A percentile compares a stretch with the other conserved stretches of the same genome.
Evolutionary conservation across 2,329 filamentous ascomycete species (phyloP).

Genomic region (Graphilbum fragrans): DNA sequence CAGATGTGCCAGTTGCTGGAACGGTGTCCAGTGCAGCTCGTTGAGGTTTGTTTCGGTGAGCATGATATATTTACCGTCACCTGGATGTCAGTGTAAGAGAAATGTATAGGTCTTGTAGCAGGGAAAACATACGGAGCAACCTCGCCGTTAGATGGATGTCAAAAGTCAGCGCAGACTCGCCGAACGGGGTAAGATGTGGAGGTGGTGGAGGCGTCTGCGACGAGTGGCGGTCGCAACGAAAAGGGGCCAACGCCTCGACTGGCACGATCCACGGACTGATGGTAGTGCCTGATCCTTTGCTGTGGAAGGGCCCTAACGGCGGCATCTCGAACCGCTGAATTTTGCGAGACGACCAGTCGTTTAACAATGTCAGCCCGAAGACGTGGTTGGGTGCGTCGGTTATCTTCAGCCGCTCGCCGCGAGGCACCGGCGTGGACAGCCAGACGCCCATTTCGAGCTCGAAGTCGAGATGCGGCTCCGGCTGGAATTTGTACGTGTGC

Average conservation of each 20-base stretch:
- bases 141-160: background rate
- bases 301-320: background rate
- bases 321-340: slow-evolving; percentile 1
- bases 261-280: background rate
- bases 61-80: background rate
- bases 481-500: background rate
- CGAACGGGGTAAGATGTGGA: background rate
- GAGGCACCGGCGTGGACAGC: background rate
- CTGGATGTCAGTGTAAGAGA: background rate
- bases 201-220: background rate
- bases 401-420: background rate
- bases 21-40: background rate
- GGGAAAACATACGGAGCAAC: background rate
- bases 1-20: background rate
- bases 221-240: background rate
- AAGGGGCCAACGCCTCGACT: background rate
- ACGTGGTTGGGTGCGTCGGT: background rate
- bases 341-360: background rate
- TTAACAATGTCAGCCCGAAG: background rate
- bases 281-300: background rate
- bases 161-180: background rate
- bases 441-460: background rate
- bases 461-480: background rate
- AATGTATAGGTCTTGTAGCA: background rate
- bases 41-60: background rate